Evolutionary conservation across 768 basidiomycete genomes (phyloP).

Genomic region (Clitopilus hobsonii): DNA sequence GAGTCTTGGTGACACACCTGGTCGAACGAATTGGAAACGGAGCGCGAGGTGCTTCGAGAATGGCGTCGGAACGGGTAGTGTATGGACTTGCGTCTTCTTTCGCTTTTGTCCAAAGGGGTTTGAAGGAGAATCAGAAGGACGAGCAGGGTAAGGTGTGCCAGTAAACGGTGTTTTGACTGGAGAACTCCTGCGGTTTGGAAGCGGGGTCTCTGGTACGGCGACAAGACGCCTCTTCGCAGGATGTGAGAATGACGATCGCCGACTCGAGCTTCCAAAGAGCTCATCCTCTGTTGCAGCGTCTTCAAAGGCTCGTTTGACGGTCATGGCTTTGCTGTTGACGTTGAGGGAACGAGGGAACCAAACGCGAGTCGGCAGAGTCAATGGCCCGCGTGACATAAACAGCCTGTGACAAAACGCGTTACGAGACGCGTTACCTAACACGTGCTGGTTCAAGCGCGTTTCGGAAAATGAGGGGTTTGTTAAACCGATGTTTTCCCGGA

Average conservation of each 20-base stretch:
- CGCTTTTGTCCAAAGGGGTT: slow-evolving; percentile 65
- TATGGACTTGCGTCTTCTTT: slow-evolving; percentile 30
- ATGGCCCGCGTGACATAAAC: slow-evolving; percentile 6
- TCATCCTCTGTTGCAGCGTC: slow-evolving; percentile 5
- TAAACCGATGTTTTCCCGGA: too few relatives aligned
- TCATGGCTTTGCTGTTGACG: slow-evolving; percentile 5
- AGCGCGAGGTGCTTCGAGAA: slow-evolving; percentile 61
- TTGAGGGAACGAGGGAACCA: background rate
- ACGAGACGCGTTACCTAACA: background rate
- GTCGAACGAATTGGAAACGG: slow-evolving; percentile 54
- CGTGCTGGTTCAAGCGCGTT: background rate
- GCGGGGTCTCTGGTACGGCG: slow-evolving; percentile 19
- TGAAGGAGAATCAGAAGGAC: slow-evolving; percentile 63
- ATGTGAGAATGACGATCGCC: slow-evolving; percentile 5
- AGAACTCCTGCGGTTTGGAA: slow-evolving; percentile 16
- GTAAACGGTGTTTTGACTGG: slow-evolving; percentile 20
- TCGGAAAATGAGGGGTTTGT: too few relatives aligned
- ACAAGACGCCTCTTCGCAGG: slow-evolving; percentile 14
- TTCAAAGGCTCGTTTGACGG: slow-evolving; percentile 13
- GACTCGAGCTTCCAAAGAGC: slow-evolving; percentile 1
- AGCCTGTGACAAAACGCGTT: slow-evolving; percentile 2
- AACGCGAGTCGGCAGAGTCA: too few relatives aligned
- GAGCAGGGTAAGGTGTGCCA: slow-evolving; percentile 38
- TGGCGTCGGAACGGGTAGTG: slow-evolving; percentile 37
- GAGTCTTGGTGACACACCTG: slow-evolving; percentile 21